Percentiles rank a stretch among this genome's conserved stretches.
Evolutionary conservation across 2,329 filamentous ascomycete species (phyloP).

Genomic region (Diplodia sapinea): DNA sequence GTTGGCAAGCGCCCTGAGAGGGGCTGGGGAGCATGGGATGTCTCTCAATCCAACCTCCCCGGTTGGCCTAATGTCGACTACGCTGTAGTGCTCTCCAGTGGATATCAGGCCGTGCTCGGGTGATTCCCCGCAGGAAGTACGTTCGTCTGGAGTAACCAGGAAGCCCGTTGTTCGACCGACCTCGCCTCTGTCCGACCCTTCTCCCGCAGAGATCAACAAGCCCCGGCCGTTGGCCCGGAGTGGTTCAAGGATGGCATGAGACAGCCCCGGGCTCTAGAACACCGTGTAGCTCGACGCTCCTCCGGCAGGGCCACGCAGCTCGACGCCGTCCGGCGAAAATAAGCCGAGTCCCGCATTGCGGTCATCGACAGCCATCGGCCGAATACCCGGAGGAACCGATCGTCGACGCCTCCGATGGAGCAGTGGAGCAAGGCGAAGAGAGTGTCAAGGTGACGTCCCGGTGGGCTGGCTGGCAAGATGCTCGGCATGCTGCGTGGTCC

Average conservation of each 20-base stretch:
- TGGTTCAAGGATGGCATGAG: not conserved
- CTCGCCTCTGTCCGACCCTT: not conserved
- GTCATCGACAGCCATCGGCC: not conserved
- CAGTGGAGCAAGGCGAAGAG: slow-evolving; percentile 1
- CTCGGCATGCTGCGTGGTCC: not conserved
- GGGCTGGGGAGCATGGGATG: not conserved
- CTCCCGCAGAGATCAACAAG: not conserved
- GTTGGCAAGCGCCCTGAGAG: not conserved
- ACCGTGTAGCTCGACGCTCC: not conserved
- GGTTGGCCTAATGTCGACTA: slow-evolving; percentile 4
- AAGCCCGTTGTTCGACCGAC: not conserved
- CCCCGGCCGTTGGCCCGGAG: not conserved
- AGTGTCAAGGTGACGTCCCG: slow-evolving; percentile 1
- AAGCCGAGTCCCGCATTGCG: slow-evolving; percentile 3
- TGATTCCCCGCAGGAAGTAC: not conserved
- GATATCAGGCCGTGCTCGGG: slow-evolving; percentile 11
- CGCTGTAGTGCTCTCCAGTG: not conserved
- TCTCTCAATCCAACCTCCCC: not conserved
- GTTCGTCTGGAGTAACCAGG: slow-evolving; percentile 9
- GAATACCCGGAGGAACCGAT: not conserved
- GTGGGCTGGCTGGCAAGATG: not conserved
- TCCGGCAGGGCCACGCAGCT: not conserved
- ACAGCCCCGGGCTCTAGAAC: not conserved
- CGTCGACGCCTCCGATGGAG: slow-evolving; percentile 7
- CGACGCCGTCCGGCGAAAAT: not conserved